Evolutionary conservation across 176 grass and related monocot genomes (phyloP), one percentile per base, ranked within the genome.

Genomic region (Typha latifolia): DNA sequence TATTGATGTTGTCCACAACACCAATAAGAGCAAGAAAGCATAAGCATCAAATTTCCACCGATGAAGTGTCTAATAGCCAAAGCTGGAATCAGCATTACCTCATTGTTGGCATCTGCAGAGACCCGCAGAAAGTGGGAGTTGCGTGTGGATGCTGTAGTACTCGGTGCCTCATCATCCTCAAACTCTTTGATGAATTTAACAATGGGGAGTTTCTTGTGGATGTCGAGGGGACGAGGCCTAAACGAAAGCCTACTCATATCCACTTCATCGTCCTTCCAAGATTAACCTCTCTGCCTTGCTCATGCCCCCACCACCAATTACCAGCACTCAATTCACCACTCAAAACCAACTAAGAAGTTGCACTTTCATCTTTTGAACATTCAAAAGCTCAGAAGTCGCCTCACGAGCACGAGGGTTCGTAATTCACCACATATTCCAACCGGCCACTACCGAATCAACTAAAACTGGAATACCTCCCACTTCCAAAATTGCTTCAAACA

Each of bases 151-250:
- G 77, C 62, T 19, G 71, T 13, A 12, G 82, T 12, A 47, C 67
- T 57, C 16, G 52, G n/a, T 11, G 62, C 77, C 51, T 99, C 94
- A 11, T 99, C 94, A 61, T 99, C 94, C 66, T 99, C 94, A 70
- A 93, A 90, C 70, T 93, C 94, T 78, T 85, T 83, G 59, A 72
- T 69, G 13, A 86, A 93, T 71, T 88, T 99, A 70, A 99, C 76
- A 64, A 99, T 82, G 0, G 94, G 94, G 72, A 99, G 85, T 76
- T 90, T 99, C 69, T 99, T 99, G 78, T 99, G 86, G 80, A 99
- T 99, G 79, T 99, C 94, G 15, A 99, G 86, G 9, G 94, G 94
- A 64, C 94, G 94, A 68, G 94, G 94, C 81, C 89, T 89, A 61
- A 97, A 81, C 71, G 88, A 86, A 31, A 88, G 86, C 82, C 94